Base-by-base conservation (phyloP, 805 yeast species). In the Candida xiaguanensis region DNA sequence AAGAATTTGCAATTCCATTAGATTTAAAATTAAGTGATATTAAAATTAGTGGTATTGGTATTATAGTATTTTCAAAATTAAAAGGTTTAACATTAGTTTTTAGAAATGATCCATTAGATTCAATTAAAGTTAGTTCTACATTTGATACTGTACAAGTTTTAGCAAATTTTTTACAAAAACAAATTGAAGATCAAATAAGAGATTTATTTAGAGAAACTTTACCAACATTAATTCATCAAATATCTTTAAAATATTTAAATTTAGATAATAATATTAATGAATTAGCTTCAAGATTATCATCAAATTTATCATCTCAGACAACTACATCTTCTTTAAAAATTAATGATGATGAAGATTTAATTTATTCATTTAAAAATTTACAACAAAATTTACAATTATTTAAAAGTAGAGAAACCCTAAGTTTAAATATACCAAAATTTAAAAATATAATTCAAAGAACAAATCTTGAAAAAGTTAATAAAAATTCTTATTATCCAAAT, bases 61-160 rank as follows among this genome's bases (percentile, higher is more conserved):
- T 88, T 39, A 78, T 87, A 45, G 96, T 88, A 3, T 88, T 85
- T 56, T 78, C 84, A 20, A 82, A 85, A 51, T 72, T 84, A 3
- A 86, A 86, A 53, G 96, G 96, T 1, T 70, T 88, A 41, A 88
- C 96, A 0, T 65, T 88, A 29, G 96, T 88, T 22, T 88, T 88
- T 63, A 75, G 90, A 50, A 88, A 88, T 59, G 96, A 88, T 59
- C 96, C 96, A 0, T 68, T 88, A 40, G 95, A 87, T 49, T 75
- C 81, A 15, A 87, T 88, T 45, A 80, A 79, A 50, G 95, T 88
- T 11, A 78, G 81, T 45, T 85, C 95, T 4, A 82, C 95, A n/a
- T 88, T 88, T 59, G 95, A 88, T 61, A 77, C 80, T 29, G 83
- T 88, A 31, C 84, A 83, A 36, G 89, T 89, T 1, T 77, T 88